Conservation (phyloP, 2,329 filamentous ascomycete species). For the Aciculosporium take region DNA sequence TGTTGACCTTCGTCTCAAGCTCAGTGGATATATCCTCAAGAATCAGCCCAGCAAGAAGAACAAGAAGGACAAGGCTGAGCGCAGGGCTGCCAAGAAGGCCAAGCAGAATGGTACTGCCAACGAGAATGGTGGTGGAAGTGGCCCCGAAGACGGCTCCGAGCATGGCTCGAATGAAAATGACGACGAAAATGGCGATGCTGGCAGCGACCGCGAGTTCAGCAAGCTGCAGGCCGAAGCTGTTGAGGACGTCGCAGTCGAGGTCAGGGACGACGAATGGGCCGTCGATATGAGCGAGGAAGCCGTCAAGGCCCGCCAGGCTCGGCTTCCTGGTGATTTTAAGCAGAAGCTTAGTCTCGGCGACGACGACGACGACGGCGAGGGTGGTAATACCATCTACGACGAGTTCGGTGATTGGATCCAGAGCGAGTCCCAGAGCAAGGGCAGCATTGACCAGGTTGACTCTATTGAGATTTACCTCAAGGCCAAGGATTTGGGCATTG, state of each 20-base stretch:
- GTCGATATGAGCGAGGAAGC: constrained; percentile 94
- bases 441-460: constrained; percentile 63
- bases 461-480: constrained; percentile 91
- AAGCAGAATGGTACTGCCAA: constrained; percentile 55
- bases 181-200: constrained; percentile 45
- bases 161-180: constrained; percentile 35
- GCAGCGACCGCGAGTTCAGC: constrained; percentile 85
- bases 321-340: constrained; percentile 90
- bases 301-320: constrained; percentile 83
- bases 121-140: constrained; percentile 47
- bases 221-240: constrained; percentile 53
- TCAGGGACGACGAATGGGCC: constrained; percentile 84
- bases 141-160: constrained; percentile 37
- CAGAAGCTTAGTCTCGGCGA: constrained; percentile 73
- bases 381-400: constrained; percentile 68
- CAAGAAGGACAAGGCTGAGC: constrained; percentile 91
- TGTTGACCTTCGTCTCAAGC: constrained; percentile 86
- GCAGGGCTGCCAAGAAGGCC: constrained; percentile 82
- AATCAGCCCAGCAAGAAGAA: constrained; percentile 73
- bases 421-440: constrained; percentile 54
- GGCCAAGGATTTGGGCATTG: constrained; percentile 90
- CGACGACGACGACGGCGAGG: constrained; percentile 69
- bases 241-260: constrained; percentile 38
- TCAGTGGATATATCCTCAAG: constrained; percentile 95
- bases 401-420: constrained; percentile 88